These are phyloP conservation scores for Candida odintsovae DNA, from an alignment of 805 yeast species.

Conservation along the genomic window DNA sequence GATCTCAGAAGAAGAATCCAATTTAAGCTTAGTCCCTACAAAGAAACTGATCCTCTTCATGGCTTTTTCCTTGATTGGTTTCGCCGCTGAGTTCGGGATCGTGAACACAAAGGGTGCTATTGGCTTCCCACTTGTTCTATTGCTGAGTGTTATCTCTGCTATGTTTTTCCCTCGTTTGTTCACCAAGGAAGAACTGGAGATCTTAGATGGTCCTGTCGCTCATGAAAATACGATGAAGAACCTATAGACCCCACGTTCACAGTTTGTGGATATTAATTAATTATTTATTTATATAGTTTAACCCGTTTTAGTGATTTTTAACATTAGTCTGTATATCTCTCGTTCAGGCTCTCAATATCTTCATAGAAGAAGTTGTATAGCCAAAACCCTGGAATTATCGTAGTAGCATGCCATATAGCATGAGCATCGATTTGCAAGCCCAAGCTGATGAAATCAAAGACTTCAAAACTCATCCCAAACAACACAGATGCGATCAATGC, in stretches of 20 bases:
- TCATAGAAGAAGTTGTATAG: slow-evolving; percentile 60
- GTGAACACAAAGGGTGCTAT: slow-evolving; percentile 87
- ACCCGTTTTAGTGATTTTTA: neutral
- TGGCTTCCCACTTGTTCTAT: slow-evolving; percentile 84
- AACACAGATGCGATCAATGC: slow-evolving; percentile 46
- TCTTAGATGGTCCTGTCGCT: slow-evolving; percentile 64
- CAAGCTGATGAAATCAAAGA: slow-evolving; percentile 82
- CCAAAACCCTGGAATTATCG: slow-evolving; percentile 72
- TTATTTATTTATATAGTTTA: neutral
- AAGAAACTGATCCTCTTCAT: slow-evolving; percentile 47
- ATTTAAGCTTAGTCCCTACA: slow-evolving; percentile 27
- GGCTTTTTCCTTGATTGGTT: slow-evolving; percentile 55
- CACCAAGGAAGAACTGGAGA: slow-evolving; percentile 49
- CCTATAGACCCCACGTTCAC: slow-evolving; percentile 10
- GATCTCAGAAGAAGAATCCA: slow-evolving; percentile 15
- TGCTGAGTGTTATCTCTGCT: slow-evolving; percentile 59
- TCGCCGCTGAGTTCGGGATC: slow-evolving; percentile 77
- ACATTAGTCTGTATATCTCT: slow-evolving; percentile 9
- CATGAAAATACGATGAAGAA: slow-evolving; percentile 50
- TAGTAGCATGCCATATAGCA: slow-evolving; percentile 87
- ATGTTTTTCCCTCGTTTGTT: slow-evolving; percentile 62
- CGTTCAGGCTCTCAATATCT: slow-evolving; percentile 38
- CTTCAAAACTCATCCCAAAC: slow-evolving; percentile 81
- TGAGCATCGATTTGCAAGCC: slow-evolving; percentile 79
- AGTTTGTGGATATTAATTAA: neutral